Evolutionary conservation across 2,329 filamentous ascomycete species (phyloP).

Genomic region (Didymella arachidicola): DNA sequence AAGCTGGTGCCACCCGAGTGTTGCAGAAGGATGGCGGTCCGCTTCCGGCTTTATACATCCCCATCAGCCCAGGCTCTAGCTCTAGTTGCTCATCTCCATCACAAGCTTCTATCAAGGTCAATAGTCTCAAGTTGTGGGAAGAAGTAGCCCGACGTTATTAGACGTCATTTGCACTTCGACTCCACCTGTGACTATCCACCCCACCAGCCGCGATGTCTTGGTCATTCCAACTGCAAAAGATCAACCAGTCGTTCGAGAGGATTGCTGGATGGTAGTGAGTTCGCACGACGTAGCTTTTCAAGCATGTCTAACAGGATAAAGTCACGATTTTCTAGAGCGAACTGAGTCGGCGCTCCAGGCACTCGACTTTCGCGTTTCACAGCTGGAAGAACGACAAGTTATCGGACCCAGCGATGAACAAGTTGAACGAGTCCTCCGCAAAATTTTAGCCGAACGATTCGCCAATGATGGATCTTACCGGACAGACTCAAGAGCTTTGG

Average conservation of each 20-base stretch:
- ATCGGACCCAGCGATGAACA: slow-evolving; percentile 44
- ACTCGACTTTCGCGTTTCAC: slow-evolving; percentile 37
- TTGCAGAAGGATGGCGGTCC: slow-evolving; percentile 25
- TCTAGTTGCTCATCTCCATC: not conserved
- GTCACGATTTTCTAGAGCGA: slow-evolving; percentile 43
- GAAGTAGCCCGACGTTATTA: not conserved
- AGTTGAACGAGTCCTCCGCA: slow-evolving; percentile 46
- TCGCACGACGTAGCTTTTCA: not conserved
- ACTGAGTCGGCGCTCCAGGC: slow-evolving; percentile 41
- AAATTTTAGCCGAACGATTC: slow-evolving; percentile 46
- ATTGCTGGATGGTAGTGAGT: slow-evolving; percentile 46
- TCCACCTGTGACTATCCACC: not conserved
- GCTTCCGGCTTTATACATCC: slow-evolving; percentile 31
- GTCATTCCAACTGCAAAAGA: slow-evolving; percentile 41
- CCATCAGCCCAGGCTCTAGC: slow-evolving; percentile 6
- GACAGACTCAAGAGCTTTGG: slow-evolving; percentile 5
- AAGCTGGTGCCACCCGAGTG: slow-evolving; percentile 30
- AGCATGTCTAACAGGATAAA: slow-evolving; percentile 20
- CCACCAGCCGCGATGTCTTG: slow-evolving; percentile 37
- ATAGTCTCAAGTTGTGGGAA: not conserved
- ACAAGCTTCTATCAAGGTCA: not conserved
- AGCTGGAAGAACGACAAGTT: slow-evolving; percentile 41
- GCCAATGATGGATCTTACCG: slow-evolving; percentile 23
- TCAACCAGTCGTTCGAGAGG: slow-evolving; percentile 45
- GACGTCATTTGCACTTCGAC: not conserved